phyloP scores from a whole-genome alignment of 352 stramenopile genomes.

The Phytophthora meadii region DNA sequence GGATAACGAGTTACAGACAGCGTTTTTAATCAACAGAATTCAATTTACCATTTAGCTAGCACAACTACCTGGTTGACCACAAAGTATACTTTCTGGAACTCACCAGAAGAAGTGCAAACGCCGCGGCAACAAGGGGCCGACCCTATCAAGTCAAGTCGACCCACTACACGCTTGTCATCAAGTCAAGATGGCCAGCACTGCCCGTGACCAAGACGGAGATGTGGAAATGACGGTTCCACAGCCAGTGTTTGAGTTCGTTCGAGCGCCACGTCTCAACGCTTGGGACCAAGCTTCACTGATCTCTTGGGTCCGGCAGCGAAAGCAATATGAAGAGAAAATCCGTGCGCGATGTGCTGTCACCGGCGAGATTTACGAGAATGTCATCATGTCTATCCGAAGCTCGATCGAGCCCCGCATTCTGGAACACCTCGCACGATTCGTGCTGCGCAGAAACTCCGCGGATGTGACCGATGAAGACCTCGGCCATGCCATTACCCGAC shows the following conservation, averaged over 20 bases:
- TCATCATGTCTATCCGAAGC: too few species aligned
- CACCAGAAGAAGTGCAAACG: too few species aligned
- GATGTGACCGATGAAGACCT: too few species aligned
- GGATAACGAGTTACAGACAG: too few species aligned
- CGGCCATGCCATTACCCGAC: background rate
- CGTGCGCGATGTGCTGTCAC: too few species aligned
- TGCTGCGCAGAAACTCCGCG: background rate
- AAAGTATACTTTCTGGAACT: background rate
- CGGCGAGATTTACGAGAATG: too few species aligned
- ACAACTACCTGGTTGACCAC: background rate
- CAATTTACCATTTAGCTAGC: too few species aligned
- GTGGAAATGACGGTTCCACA: background rate
- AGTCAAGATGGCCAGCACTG: background rate
- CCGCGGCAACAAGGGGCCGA: background rate
- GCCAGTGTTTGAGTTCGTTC: background rate
- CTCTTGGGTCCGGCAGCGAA: background rate
- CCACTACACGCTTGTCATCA: background rate
- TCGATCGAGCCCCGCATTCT: too few species aligned
- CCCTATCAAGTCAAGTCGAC: background rate
- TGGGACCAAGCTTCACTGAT: background rate
- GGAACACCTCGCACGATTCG: background rate
- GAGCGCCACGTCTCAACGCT: background rate
- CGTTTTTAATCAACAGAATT: too few species aligned
- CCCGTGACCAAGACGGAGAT: background rate
- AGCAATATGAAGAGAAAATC: too few species aligned